Evolutionary conservation across 1,284 basidiomycete genomes (phyloP).

Genomic region (Puccinia hordei): DNA sequence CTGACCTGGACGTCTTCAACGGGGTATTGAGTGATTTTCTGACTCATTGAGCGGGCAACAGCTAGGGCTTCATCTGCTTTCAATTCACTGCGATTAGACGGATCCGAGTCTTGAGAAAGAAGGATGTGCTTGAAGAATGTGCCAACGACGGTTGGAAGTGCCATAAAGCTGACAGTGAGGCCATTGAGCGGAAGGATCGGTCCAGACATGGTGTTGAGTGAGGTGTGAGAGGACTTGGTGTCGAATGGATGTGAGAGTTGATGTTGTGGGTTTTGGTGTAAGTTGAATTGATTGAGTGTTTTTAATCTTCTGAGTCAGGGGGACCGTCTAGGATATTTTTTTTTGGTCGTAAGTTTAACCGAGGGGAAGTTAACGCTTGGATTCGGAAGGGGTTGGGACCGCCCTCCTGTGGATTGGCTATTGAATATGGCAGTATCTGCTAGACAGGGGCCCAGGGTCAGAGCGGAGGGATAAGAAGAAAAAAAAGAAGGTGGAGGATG

Average conservation of each 20-base stretch:
- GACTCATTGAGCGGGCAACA: conserved; percentile 55
- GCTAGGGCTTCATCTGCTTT: conserved; percentile 70
- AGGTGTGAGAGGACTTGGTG: background rate
- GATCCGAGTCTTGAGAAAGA: conserved; percentile 18
- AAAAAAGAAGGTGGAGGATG: too few species aligned
- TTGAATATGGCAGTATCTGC: background rate
- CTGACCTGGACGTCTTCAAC: conserved; percentile 59
- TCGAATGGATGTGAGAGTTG: background rate
- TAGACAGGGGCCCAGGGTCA: conserved; percentile 8
- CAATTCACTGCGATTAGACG: conserved; percentile 71
- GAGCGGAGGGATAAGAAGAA: background rate
- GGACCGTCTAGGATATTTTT: background rate
- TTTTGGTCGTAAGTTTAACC: background rate
- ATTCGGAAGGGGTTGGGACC: background rate
- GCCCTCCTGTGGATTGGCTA: background rate
- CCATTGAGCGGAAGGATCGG: conserved; percentile 51
- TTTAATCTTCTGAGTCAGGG: background rate
- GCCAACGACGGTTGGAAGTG: conserved; percentile 44
- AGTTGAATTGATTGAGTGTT: background rate
- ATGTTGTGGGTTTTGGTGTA: background rate
- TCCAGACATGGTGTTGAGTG: conserved; percentile 16
- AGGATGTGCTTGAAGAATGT: conserved; percentile 27
- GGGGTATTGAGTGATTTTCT: conserved; percentile 57
- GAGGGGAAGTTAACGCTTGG: background rate
- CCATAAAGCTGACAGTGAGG: conserved; percentile 48